phyloP scores from a whole-genome alignment of 805 yeast species.

The Metschnikowia borealis region DNA sequence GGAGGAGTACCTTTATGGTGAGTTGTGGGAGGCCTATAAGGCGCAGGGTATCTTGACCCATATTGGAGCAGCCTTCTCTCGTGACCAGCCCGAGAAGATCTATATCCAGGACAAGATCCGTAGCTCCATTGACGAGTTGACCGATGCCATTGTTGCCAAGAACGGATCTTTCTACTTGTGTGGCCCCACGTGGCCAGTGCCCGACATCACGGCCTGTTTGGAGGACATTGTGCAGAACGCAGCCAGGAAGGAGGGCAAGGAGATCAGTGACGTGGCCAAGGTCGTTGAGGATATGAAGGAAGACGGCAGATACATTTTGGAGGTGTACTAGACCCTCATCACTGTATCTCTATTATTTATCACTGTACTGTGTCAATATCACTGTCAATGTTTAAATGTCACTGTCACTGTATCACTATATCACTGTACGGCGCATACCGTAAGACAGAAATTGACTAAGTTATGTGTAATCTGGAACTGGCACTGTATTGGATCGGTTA shows the following conservation, averaged over 20 bases:
- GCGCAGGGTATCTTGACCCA: constrained; percentile 90
- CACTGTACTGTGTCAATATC: too few species aligned
- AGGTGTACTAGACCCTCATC: constrained; percentile 64
- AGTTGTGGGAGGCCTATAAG: constrained; percentile 93
- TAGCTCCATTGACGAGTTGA: constrained; percentile 66
- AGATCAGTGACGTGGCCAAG: constrained; percentile 64
- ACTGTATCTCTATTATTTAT: too few species aligned
- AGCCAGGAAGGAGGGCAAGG: constrained; percentile 59
- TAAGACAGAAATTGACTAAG: too few species aligned
- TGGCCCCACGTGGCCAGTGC: constrained; percentile 99
- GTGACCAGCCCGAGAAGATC: constrained; percentile 93
- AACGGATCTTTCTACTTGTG: constrained; percentile 91
- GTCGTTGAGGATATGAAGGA: constrained; percentile 94
- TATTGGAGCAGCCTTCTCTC: constrained; percentile 95
- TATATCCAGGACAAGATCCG: constrained; percentile 93
- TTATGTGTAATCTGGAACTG: too few species aligned
- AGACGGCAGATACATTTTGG: constrained; percentile 84
- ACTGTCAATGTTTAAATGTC: too few species aligned
- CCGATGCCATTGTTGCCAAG: constrained; percentile 72
- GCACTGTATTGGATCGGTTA: too few species aligned
- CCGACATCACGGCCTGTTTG: constrained; percentile 87
- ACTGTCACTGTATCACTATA: too few species aligned
- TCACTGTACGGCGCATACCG: too few species aligned
- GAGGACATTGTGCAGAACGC: constrained; percentile 74
- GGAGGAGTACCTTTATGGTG: constrained; percentile 95